Evolutionary conservation across 2,329 filamentous ascomycete species (phyloP), one percentile per base, ranked within the genome.

Genomic region (Nannizziopsis barbatae): DNA sequence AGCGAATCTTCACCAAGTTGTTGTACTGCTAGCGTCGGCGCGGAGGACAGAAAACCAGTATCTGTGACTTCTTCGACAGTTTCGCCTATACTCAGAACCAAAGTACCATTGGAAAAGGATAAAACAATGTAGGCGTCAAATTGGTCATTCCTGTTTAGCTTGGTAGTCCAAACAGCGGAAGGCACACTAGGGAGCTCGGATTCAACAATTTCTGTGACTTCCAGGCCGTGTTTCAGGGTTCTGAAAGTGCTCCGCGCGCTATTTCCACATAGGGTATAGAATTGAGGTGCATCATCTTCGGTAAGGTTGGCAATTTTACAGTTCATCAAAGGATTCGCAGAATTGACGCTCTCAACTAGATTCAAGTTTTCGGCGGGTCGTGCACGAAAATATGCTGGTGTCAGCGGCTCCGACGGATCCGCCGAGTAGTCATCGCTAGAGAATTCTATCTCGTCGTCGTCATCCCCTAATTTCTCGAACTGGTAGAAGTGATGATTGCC

Each of bases 61-160:
- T 96, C 88, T 6, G 82, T 88, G 2, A 95, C 88, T 67, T 96
- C 88, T 63, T 95, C 89, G 0, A 98, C 92, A 1, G 89, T 95
- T 63, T 98, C 92, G 3, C 90, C 92, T 55, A 98, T 95, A 60
- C 88, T 93, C 12, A 98, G 73, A 1, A 96, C 89, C 10, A 96
- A 74, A 0, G 92, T 98, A 27, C 81, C 84, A 57, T 93, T 93
- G 35, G 83, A 81, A 60, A 95, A 92, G 2, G 88, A 94, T 4
- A 99, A 75, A n/a, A 98, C 79, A 52, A 98, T 95, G 61, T 96
- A 95, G 0, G 87, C 84, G 66, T 98, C 90, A 55, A 83, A 94
- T 57, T 90, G 79, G 57, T 96, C 90, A 14, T 78, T 76, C 15
- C 80, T 79, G 33, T 80, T 84, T 41, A 94, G 71, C 64, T 95